Evolutionary conservation across 2,329 filamentous ascomycete species (phyloP).

Genomic region (Paramyrothecium roridum): DNA sequence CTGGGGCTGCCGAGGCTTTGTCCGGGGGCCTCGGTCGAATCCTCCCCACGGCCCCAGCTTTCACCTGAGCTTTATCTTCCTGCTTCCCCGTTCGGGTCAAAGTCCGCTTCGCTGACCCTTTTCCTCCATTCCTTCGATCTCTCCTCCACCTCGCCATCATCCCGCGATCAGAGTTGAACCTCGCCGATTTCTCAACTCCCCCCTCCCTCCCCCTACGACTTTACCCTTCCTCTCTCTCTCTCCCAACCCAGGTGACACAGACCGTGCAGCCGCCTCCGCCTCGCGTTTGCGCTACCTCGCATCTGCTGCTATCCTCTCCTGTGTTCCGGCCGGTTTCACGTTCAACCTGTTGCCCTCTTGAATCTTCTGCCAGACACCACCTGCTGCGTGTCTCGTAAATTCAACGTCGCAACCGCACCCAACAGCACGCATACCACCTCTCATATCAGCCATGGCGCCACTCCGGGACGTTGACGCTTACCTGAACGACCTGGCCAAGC

Average conservation of each 20-base stretch:
- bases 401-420: neutral
- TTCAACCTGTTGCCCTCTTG: neutral
- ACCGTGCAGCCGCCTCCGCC: no score
- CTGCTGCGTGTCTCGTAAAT: neutral
- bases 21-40: neutral
- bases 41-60: neutral
- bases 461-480: slow-evolving; percentile 31
- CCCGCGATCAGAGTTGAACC: no score
- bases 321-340: neutral
- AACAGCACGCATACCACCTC: slow-evolving; percentile 2
- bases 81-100: no score
- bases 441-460: slow-evolving; percentile 24
- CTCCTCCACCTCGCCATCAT: no score
- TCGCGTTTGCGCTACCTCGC: no score
- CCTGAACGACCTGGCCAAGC: slow-evolving; percentile 51
- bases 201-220: no score
- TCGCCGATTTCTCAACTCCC: no score
- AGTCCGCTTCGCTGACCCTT: no score
- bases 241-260: no score
- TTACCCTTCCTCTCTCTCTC: no score
- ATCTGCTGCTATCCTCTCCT: neutral
- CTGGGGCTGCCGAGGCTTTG: neutral
- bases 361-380: neutral
- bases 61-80: neutral
- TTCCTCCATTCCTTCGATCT: no score